Conservation (phyloP, 73 alveolate genomes). For the Tetrahymena thermophila region DNA sequence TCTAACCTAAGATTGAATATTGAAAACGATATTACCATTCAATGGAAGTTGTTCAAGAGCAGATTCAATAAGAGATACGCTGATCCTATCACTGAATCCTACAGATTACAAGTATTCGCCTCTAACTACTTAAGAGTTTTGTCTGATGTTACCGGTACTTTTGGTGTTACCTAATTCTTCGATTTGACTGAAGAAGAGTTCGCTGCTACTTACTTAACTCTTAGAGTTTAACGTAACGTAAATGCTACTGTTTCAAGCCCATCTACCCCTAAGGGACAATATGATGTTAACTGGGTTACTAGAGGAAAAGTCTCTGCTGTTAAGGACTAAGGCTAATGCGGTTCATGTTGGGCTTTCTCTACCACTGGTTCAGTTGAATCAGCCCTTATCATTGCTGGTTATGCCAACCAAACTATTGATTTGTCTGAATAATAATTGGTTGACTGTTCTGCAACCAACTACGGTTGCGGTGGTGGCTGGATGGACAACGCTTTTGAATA, state of each 20-base stretch:
- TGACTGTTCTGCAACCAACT: slow-evolving; percentile 46
- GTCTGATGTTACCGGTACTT: background rate
- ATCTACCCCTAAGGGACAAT: background rate
- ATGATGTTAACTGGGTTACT: background rate
- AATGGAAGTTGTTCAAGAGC: background rate
- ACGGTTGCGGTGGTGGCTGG: slow-evolving; percentile 71
- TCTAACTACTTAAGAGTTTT: background rate
- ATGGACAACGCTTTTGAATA: slow-evolving; percentile 48
- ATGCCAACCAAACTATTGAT: background rate
- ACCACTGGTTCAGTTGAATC: background rate
- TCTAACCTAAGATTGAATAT: background rate
- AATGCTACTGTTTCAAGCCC: background rate
- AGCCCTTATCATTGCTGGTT: background rate
- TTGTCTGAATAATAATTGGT: slow-evolving; percentile 50
- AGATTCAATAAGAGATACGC: background rate
- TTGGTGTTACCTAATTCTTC: slow-evolving; percentile 18
- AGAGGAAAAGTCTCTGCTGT: background rate
- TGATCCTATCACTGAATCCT: background rate
- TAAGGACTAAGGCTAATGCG: background rate
- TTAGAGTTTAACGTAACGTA: background rate
- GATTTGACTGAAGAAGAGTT: slow-evolving; percentile 36
- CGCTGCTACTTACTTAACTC: slow-evolving; percentile 15
- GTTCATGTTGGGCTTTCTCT: background rate
- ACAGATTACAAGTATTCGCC: background rate
- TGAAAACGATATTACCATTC: background rate